These are phyloP conservation scores for Spiraea crenata DNA, from an alignment of 331 rosid genomes.

Conservation along the genomic window DNA sequence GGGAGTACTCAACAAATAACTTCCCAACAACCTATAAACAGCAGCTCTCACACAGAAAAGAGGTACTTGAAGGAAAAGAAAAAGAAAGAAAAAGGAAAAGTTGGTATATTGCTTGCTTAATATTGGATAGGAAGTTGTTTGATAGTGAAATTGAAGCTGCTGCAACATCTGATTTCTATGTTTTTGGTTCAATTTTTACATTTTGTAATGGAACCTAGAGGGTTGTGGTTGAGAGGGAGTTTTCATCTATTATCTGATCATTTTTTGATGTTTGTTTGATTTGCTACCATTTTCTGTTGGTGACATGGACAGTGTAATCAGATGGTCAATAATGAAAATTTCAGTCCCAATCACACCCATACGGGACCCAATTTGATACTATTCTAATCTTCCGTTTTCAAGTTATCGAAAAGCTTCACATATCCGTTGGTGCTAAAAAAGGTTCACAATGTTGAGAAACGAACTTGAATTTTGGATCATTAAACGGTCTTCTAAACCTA, in stretches of 20 bases:
- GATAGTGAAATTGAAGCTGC: conserved; percentile 62
- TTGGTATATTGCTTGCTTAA: conserved; percentile 53
- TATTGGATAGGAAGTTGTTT: conserved; percentile 41
- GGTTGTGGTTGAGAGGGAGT: conserved; percentile 48
- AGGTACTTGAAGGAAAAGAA: conserved; percentile 79
- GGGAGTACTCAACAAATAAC: conserved; percentile 46
- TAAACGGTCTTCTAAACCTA: too few relatives aligned
- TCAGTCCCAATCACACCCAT: conserved; percentile 2
- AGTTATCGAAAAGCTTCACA: conserved; percentile 13
- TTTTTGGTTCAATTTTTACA: conserved; percentile 23
- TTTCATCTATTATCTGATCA: conserved; percentile 37
- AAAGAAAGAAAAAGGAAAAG: conserved; percentile 36
- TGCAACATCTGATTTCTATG: conserved; percentile 12
- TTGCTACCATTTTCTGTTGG: neutral
- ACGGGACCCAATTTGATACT: conserved; percentile 14
- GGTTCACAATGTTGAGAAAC: neutral
- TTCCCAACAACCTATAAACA: conserved; percentile 48
- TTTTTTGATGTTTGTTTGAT: neutral
- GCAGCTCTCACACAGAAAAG: conserved; percentile 24
- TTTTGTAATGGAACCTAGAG: neutral
- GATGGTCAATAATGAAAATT: conserved; percentile 12
- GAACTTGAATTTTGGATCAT: too few relatives aligned
- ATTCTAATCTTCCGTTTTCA: conserved; percentile 25
- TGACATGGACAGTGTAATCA: conserved; percentile 30
- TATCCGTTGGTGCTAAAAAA: neutral